A percentile compares a stretch with the other conserved stretches of the same genome.
phyloP scores from a whole-genome alignment of 495 filamentous ascomycete genomes.

The Bathelium albidoporum region DNA sequence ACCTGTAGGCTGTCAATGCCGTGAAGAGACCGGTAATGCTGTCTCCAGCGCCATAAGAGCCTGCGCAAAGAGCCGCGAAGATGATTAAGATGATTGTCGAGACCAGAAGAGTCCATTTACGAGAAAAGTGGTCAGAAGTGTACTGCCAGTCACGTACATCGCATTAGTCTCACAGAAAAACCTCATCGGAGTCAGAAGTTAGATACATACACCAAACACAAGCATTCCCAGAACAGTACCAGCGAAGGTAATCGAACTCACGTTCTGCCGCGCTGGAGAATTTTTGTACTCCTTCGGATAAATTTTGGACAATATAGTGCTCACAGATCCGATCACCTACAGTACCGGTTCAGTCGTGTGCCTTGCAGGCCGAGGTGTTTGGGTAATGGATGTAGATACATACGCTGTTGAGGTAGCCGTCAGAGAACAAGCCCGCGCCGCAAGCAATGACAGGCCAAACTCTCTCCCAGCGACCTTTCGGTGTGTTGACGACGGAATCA shows the following conservation, averaged over 20 bases:
- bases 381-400: not conserved
- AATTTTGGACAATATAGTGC: constrained; percentile 54
- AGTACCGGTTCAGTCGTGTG: not conserved
- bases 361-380: not conserved
- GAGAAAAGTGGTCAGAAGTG: constrained; percentile 70
- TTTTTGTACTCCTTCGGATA: constrained; percentile 54
- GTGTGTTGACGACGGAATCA: constrained; percentile 17
- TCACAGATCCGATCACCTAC: constrained; percentile 73
- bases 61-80: constrained; percentile 70
- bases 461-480: constrained; percentile 48
- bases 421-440: constrained; percentile 80
- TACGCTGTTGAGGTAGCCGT: constrained; percentile 82
- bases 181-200: not conserved
- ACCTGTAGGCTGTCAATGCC: constrained; percentile 75
- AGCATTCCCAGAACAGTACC: constrained; percentile 82
- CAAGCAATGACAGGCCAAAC: constrained; percentile 66
- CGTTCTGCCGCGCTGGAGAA: constrained; percentile 57
- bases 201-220: constrained; percentile 48
- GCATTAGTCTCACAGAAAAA: not conserved
- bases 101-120: constrained; percentile 67
- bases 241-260: constrained; percentile 73
- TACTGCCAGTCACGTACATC: constrained; percentile 27
- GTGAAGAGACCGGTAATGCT: constrained; percentile 59
- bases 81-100: constrained; percentile 75
- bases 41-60: constrained; percentile 59